These are phyloP conservation scores for Auricularia auricula-judae DNA, from an alignment of 768 basidiomycete species.

Conservation along the genomic window DNA sequence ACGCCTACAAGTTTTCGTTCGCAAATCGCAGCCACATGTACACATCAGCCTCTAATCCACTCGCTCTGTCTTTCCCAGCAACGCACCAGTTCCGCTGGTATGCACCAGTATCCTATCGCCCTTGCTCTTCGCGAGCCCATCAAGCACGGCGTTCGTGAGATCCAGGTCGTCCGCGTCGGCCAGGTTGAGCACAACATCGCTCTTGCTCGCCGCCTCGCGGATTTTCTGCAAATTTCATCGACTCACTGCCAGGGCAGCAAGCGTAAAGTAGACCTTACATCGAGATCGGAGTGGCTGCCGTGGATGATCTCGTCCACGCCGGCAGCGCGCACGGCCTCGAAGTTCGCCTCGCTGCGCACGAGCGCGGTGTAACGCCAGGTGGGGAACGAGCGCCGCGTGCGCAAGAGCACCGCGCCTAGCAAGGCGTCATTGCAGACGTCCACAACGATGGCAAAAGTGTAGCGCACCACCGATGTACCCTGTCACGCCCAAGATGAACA, in stretches of 20 bases:
- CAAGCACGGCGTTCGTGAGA: conserved; percentile 13
- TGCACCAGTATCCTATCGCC: conserved; percentile 15
- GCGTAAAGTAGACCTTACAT: background rate
- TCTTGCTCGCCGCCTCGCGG: background rate
- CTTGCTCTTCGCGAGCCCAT: conserved; percentile 4
- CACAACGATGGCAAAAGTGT: too few relatives aligned
- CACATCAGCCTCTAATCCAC: too few relatives aligned
- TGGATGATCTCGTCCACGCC: background rate
- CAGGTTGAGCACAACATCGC: conserved; percentile 15
- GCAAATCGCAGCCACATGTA: too few relatives aligned
- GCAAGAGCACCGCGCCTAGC: background rate
- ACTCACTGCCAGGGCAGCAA: background rate
- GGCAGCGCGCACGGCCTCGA: background rate
- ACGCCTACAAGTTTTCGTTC: background rate
- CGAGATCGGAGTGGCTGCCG: background rate
- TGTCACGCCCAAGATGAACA: background rate
- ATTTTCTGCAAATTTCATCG: background rate
- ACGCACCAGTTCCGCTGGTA: conserved; percentile 12
- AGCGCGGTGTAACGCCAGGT: background rate
- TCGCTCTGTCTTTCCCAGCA: too few relatives aligned
- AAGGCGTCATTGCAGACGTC: too few relatives aligned
- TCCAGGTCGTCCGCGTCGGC: conserved; percentile 17
- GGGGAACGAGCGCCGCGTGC: background rate
- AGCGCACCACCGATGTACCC: background rate
- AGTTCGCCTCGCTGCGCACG: background rate